A percentile compares a stretch with the other conserved stretches of the same genome.
phyloP scores from a whole-genome alignment of 257 asterid genomes.

The Penstemon eatonii region DNA sequence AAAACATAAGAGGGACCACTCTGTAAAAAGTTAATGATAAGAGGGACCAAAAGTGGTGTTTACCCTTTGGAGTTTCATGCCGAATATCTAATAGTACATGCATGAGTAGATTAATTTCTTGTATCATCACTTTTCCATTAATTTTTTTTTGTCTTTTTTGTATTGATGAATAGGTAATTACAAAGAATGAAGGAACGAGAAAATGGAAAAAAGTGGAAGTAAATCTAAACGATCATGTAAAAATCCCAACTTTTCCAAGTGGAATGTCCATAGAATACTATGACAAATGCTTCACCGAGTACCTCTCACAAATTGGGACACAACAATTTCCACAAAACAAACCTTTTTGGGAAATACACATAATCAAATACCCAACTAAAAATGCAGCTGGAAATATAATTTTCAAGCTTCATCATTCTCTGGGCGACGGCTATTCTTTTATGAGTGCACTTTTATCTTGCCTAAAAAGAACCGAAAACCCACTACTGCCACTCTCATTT shows the following conservation, averaged over 20 bases:
- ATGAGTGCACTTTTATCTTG: conserved; percentile 65
- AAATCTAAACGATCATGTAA: conserved; percentile 37
- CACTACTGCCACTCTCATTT: conserved; percentile 40
- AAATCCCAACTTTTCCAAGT: conserved; percentile 33
- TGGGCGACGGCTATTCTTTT: conserved; percentile 59
- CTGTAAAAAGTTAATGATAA: no score
- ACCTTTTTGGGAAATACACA: conserved; percentile 57
- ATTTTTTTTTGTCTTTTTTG: background rate
- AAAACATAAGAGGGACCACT: no score
- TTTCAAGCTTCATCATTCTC: conserved; percentile 54
- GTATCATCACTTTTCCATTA: no score
- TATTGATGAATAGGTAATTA: conserved; percentile 23
- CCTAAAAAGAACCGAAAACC: conserved; percentile 45
- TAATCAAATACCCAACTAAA: conserved; percentile 46
- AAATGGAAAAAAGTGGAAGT: conserved; percentile 57
- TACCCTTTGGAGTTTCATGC: no score
- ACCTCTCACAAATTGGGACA: conserved; percentile 36
- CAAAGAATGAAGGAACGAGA: conserved; percentile 32
- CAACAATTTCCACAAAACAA: conserved; percentile 33
- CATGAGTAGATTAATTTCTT: no score
- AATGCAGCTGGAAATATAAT: conserved; percentile 32
- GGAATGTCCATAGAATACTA: conserved; percentile 38
- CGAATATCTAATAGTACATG: no score
- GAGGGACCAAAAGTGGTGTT: no score
- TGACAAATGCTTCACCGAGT: conserved; percentile 42